These are phyloP conservation scores for Starmerella kuoi DNA, from an alignment of 805 yeast species.

Conservation along the genomic window DNA sequence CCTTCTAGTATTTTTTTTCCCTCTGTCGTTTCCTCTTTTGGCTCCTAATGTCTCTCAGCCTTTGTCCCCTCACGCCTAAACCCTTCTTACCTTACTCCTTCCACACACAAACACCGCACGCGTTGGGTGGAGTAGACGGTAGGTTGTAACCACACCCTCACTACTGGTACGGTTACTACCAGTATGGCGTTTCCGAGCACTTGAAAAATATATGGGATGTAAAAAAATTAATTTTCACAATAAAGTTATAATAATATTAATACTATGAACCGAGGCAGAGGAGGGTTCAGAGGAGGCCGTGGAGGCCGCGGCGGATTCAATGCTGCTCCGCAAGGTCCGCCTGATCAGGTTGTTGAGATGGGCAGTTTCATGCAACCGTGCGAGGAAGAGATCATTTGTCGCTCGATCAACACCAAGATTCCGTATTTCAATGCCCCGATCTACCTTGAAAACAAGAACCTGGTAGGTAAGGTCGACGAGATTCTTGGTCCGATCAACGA, in stretches of 20 bases:
- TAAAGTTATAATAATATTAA: too few relatives aligned
- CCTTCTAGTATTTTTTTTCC: too few relatives aligned
- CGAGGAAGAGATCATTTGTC: slow-evolving; percentile 95
- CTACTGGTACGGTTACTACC: too few relatives aligned
- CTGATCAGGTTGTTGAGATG: slow-evolving; percentile 91
- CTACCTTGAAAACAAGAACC: slow-evolving; percentile 88
- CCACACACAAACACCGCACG: too few relatives aligned
- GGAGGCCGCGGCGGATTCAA: slow-evolving; percentile 61
- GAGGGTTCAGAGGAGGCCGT: slow-evolving; percentile 48
- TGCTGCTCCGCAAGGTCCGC: slow-evolving; percentile 88
- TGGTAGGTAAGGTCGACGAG: slow-evolving; percentile 95
- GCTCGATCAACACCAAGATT: slow-evolving; percentile 82
- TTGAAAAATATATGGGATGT: too few relatives aligned
- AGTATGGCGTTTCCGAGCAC: too few relatives aligned
- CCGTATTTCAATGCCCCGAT: slow-evolving; percentile 99
- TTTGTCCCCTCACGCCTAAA: too few relatives aligned
- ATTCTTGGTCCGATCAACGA: slow-evolving; percentile 95
- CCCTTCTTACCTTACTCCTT: too few relatives aligned
- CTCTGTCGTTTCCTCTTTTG: too few relatives aligned
- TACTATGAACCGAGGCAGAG: slow-evolving; percentile 52
- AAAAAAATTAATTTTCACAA: not conserved
- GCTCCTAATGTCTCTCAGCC: too few relatives aligned
- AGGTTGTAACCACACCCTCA: too few relatives aligned
- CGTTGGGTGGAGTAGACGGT: too few relatives aligned
- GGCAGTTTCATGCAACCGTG: slow-evolving; percentile 85